Evolutionary conservation across 208 protist species (phyloP).

Genomic region (Leptomonas seymouri): DNA sequence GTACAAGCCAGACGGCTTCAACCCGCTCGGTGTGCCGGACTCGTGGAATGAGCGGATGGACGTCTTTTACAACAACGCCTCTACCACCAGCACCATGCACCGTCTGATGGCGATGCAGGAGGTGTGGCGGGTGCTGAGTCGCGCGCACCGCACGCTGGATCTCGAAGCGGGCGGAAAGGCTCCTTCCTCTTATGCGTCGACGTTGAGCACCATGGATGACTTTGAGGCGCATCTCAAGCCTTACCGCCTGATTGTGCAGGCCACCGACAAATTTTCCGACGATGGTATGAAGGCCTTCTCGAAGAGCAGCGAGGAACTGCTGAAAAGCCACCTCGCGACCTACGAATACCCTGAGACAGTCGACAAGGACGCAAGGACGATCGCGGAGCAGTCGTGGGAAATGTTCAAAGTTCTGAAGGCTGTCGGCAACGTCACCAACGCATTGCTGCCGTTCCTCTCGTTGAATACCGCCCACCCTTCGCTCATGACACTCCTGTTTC

Average conservation of each 20-base stretch:
- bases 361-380: constrained; percentile 1
- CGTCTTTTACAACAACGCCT: constrained; percentile 82
- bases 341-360: constrained; percentile 20
- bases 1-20: constrained; percentile 90
- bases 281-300: constrained; percentile 52
- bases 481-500: constrained; percentile 63
- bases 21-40: constrained; percentile 86
- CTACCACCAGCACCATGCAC: constrained; percentile 46
- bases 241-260: constrained; percentile 46
- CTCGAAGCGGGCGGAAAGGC: neutral
- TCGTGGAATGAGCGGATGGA: constrained; percentile 93
- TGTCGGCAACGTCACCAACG: constrained; percentile 71
- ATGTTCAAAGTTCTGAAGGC: constrained; percentile 66
- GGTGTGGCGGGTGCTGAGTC: constrained; percentile 53
- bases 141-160: constrained; percentile 16
- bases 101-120: constrained; percentile 55
- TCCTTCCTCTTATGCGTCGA: neutral
- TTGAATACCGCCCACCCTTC: constrained; percentile 53
- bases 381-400: constrained; percentile 46
- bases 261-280: constrained; percentile 57
- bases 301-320: constrained; percentile 54
- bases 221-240: constrained; percentile 27
- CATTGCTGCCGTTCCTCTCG: constrained; percentile 78
- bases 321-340: constrained; percentile 20
- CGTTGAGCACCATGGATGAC: constrained; percentile 18